A percentile compares a stretch with the other conserved stretches of the same genome.
Conservation (phyloP, 2,329 filamentous ascomycete genomes). For the Zalaria obscura region DNA sequence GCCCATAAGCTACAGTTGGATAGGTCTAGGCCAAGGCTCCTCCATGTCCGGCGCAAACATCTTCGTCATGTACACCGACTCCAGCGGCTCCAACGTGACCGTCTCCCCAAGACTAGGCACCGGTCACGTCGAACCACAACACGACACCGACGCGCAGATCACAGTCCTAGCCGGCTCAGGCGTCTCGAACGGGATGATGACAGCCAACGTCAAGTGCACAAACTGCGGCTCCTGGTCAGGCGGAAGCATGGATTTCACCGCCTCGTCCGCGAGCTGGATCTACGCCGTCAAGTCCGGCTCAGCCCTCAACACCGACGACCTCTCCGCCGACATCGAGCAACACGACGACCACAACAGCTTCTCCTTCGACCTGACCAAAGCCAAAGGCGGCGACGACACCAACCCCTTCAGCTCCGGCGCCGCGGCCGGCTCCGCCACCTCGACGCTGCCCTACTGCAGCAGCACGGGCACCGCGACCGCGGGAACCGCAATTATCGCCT, state of each 20-base stretch:
- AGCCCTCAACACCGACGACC: conserved; percentile 32
- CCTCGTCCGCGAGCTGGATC: conserved; percentile 33
- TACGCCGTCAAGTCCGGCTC: conserved; percentile 32
- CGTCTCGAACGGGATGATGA: conserved; percentile 37
- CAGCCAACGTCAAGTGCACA: conserved; percentile 40
- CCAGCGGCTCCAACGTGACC: conserved; percentile 40
- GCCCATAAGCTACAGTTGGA: conserved; percentile 38
- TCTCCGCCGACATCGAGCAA: conserved; percentile 26
- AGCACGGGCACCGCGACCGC: conserved; percentile 1
- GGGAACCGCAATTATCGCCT: conserved; percentile 5
- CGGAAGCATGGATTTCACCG: conserved; percentile 36
- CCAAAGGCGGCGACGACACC: conserved; percentile 33
- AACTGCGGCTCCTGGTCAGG: conserved; percentile 40
- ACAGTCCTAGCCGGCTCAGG: conserved; percentile 39
- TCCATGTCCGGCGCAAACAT: conserved; percentile 43
- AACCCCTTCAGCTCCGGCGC: conserved; percentile 24
- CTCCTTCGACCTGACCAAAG: conserved; percentile 32
- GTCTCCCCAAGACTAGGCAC: conserved; percentile 36
- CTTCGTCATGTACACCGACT: conserved; percentile 43
- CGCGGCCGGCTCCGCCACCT: conserved; percentile 7
- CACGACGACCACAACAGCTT: conserved; percentile 31
- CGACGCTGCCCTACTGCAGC: not conserved
- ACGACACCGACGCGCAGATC: conserved; percentile 28
- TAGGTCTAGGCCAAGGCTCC: conserved; percentile 41
- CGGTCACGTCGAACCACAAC: conserved; percentile 28